Evolutionary conservation across 179 eudicot species (phyloP).

Genomic region (Gypsophila paniculata): DNA sequence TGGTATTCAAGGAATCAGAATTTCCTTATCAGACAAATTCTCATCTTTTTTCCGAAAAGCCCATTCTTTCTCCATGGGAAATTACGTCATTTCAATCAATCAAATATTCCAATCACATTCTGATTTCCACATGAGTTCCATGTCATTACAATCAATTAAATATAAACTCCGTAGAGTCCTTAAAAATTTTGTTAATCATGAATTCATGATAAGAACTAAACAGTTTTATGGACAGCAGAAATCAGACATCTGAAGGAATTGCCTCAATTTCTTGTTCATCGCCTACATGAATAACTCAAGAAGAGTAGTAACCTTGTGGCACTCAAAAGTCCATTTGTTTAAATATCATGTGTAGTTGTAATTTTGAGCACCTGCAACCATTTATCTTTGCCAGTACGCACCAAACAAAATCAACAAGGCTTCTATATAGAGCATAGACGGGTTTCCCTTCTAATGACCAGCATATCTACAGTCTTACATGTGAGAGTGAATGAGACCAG

Average conservation of each 20-base stretch:
- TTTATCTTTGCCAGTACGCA: too few relatives aligned
- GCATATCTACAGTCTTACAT: too few relatives aligned
- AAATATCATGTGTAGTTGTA: too few relatives aligned
- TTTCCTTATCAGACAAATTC: not conserved
- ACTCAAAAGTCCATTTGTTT: not conserved
- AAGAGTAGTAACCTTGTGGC: not conserved
- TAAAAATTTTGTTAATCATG: too few relatives aligned
- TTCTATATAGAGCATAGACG: too few relatives aligned
- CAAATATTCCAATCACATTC: not conserved
- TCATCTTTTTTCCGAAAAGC: too few relatives aligned
- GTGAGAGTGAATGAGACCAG: too few relatives aligned
- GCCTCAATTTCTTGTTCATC: not conserved
- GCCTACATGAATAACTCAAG: not conserved
- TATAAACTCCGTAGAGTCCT: not conserved
- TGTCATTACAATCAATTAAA: not conserved
- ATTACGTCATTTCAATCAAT: not conserved
- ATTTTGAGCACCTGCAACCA: too few relatives aligned
- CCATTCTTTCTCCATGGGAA: not conserved
- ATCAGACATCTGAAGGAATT: too few relatives aligned
- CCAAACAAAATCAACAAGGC: too few relatives aligned
- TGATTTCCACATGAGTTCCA: not conserved
- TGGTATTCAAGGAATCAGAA: not conserved
- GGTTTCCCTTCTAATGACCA: too few relatives aligned
- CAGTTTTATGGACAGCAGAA: not conserved
- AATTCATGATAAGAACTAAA: not conserved